Evolutionary conservation across 495 filamentous ascomycete genomes (phyloP), one percentile per base, ranked within the genome.

Genomic region (Penicillium bovifimosum): DNA sequence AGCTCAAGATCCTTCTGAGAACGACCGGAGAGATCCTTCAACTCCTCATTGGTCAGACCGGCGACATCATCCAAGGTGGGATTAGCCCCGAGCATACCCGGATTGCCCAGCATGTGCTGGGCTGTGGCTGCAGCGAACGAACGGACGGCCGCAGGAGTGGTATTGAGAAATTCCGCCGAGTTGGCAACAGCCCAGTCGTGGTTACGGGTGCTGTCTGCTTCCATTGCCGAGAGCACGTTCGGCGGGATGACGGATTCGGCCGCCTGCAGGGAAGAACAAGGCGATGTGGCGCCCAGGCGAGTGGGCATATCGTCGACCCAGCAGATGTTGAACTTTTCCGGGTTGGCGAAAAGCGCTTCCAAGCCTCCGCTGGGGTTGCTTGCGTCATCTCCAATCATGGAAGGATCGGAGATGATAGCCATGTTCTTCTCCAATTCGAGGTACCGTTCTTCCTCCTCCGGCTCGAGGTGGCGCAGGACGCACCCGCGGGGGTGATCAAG

Each of bases 401-500:
- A 67, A 0, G 59, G 52, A 48, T 71, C 68, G 1, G 61, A 32
- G 5, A 57, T 34, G 20, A 54, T 56, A 16, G 75, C 70, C 41
- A 86, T 70, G 43, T 69, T 76, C 52, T 80, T 76, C 67, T 96
- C 88, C 0, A 95, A 76, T 46, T 81, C 75, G 11, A 96, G 70
- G 52, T 88, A 92, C 8, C 85, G 80, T 18, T 86, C 76, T 54
- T 95, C 90, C 61, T 95, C 87, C 27, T 87, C 85, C 11, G 76
- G 62, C 9, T 79, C 85, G 17, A 98, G 73, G 54, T 90, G 88
- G 33, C 82, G 82, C 26, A 96, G 75, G 47, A 87, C 85, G 49
- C 85, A 82, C 4, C 90, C 90, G 50, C 86, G 84, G 3, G 91
- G 88, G 87, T 91, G 45, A 93, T 82, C 41, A 93, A 70, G 27